A percentile compares a stretch with the other conserved stretches of the same genome.
Evolutionary conservation across 106 monocot genomes (phyloP).

Genomic region (Gastrodia elata): DNA sequence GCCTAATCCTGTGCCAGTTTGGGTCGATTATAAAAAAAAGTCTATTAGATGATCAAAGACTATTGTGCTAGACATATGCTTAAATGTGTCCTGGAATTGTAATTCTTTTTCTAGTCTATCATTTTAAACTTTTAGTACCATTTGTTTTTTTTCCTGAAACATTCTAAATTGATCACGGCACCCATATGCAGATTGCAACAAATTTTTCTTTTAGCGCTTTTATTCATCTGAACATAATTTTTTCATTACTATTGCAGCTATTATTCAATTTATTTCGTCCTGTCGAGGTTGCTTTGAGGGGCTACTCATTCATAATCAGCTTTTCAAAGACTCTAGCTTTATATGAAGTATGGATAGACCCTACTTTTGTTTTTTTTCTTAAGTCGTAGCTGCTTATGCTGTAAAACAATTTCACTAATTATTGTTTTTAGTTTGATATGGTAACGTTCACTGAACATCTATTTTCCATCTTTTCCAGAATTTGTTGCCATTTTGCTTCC

Average conservation of each 20-base stretch:
- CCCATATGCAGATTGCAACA: background rate
- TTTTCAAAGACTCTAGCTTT: conserved; percentile 78
- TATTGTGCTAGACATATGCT: too few species aligned
- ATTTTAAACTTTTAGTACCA: background rate
- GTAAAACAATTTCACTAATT: background rate
- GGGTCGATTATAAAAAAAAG: too few species aligned
- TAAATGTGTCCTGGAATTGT: too few species aligned
- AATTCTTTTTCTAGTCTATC: too few species aligned
- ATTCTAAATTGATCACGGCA: background rate
- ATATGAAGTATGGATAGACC: conserved; percentile 57
- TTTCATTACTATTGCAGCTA: conserved; percentile 41
- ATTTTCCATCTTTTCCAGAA: conserved; percentile 39
- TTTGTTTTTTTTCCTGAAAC: background rate
- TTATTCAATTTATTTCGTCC: conserved; percentile 81
- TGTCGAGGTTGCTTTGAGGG: conserved; percentile 80
- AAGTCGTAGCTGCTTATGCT: background rate
- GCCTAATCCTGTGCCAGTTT: background rate
- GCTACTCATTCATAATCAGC: conserved; percentile 76
- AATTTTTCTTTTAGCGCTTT: background rate
- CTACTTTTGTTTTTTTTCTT: background rate
- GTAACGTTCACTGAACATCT: background rate
- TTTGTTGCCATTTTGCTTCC: conserved; percentile 83
- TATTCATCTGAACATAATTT: background rate
- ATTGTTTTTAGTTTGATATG: background rate
- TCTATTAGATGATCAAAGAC: too few species aligned